phyloP scores from a whole-genome alignment of 2,329 filamentous ascomycete genomes.

The Trichoderma sp. region DNA sequence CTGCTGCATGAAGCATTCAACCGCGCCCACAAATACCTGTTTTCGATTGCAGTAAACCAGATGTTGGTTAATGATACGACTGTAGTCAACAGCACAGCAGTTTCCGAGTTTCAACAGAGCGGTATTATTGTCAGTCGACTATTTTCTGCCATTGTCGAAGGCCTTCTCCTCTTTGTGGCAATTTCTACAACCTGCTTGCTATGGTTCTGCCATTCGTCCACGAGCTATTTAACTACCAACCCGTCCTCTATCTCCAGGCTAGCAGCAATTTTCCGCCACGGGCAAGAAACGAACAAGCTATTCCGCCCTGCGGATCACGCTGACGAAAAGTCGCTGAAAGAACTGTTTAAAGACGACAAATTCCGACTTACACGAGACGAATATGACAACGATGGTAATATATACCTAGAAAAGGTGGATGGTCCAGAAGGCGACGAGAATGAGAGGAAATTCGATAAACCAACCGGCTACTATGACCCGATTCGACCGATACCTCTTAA shows the following conservation, averaged over 20 bases:
- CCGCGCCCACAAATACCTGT: slow-evolving; percentile 32
- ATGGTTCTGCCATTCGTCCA: slow-evolving; percentile 3
- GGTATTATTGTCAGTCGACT: slow-evolving; percentile 36
- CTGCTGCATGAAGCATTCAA: slow-evolving; percentile 24
- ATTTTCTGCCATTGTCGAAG: slow-evolving; percentile 33
- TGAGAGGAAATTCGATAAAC: background rate
- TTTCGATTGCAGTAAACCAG: slow-evolving; percentile 28
- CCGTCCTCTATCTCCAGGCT: slow-evolving; percentile 25
- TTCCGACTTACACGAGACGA: slow-evolving; percentile 22
- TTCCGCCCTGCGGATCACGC: slow-evolving; percentile 23
- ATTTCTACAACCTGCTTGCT: slow-evolving; percentile 23
- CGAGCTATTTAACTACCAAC: slow-evolving; percentile 26
- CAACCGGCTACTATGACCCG: slow-evolving; percentile 28
- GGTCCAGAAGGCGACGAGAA: background rate
- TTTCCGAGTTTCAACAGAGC: slow-evolving; percentile 21
- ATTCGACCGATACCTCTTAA: slow-evolving; percentile 27
- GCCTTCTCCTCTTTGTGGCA: slow-evolving; percentile 26
- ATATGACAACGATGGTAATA: background rate
- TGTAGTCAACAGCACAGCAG: background rate
- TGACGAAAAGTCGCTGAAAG: slow-evolving; percentile 16
- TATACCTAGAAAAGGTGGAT: background rate
- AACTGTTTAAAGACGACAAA: slow-evolving; percentile 17
- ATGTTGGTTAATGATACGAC: slow-evolving; percentile 25
- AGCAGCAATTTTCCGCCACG: slow-evolving; percentile 15
- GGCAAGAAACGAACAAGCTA: background rate